Conservation (phyloP, 2,329 filamentous ascomycete species). For the Pseudogymnoascus sp. region DNA sequence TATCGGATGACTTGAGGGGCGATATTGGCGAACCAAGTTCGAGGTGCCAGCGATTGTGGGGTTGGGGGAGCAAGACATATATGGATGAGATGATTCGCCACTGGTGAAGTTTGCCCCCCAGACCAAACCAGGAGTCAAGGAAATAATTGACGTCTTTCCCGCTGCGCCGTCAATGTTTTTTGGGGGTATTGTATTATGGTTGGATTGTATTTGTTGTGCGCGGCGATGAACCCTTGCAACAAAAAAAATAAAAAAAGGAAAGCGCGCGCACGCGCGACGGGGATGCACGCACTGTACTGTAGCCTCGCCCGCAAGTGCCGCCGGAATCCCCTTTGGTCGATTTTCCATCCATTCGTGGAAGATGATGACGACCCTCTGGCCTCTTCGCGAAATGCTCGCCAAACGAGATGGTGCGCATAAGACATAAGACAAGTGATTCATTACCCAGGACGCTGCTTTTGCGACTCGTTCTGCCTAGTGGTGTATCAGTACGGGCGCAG, state of each 20-base stretch:
- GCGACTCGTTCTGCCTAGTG: not conserved
- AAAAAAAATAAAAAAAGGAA: not conserved
- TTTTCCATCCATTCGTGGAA: not conserved
- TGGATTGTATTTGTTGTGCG: not conserved
- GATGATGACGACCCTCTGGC: not conserved
- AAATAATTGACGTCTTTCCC: not conserved
- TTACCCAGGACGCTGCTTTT: constrained; percentile 4
- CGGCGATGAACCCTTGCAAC: not conserved
- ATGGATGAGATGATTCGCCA: not conserved
- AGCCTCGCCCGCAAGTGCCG: not conserved
- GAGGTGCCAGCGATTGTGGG: not conserved
- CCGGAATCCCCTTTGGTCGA: not conserved
- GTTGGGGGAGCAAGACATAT: not conserved
- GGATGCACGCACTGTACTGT: too few species aligned
- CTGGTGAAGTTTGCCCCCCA: not conserved
- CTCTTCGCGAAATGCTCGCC: not conserved
- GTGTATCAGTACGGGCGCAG: not conserved
- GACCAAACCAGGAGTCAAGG: not conserved
- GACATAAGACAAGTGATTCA: constrained; percentile 2
- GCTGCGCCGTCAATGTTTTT: not conserved
- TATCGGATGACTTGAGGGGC: constrained; percentile 1
- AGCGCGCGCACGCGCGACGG: not conserved
- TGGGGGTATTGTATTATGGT: too few species aligned
- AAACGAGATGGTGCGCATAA: not conserved
- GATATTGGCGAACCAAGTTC: not conserved